Base-by-base conservation (phyloP, 2,329 filamentous ascomycete species). In the Diaporthe velutina region DNA sequence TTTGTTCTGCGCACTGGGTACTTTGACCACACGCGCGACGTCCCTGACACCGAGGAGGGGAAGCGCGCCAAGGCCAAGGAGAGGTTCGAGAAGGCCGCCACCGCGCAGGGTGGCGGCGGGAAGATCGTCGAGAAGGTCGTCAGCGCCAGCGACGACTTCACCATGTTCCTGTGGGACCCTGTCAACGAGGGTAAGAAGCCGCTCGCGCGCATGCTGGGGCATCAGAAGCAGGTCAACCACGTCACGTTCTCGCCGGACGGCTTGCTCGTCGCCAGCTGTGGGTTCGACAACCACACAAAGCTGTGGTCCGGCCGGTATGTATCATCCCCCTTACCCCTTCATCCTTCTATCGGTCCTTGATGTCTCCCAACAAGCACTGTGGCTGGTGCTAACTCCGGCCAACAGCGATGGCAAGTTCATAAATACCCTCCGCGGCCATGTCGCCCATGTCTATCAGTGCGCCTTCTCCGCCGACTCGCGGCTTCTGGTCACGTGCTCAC, bases 201-300 rank as follows among this genome's bases (percentile, higher is more conserved):
- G 0, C 87, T 98, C 4, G 93, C 94, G n/a, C 89, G 95, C 45
- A 90, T 98, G 85, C 85, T 95, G n/a, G 97, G 97, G 2, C 97
- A 99, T 81, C 95, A 98, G 83, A 98, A 98, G 85, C 94, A 96
- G 81, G 96, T 98, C 78, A 98, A 98, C 83, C 94, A 98, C 82
- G 96, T 98, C 64, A 94, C 93, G 0, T 98, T 98, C 84, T 98
- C 95, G 0, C 95, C 96, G 0, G 96, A 98, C 80, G 96, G 95
- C 45, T 88, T 91, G 12, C 89, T 96, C 74, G 95, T 99, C 79
- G 97, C 97, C 12, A 97, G 94, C 50, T 93, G 94, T 12, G 93
- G 93, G 5, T 99, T 96, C 86, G 97, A 99, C 83, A 99, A 98
- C 82, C 94, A 96, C 80, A 95, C 96, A 79, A 98, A 98, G 85